Evolutionary conservation across 352 stramenopile genomes (phyloP).

Genomic region (Peronosclerospora sorghi): DNA sequence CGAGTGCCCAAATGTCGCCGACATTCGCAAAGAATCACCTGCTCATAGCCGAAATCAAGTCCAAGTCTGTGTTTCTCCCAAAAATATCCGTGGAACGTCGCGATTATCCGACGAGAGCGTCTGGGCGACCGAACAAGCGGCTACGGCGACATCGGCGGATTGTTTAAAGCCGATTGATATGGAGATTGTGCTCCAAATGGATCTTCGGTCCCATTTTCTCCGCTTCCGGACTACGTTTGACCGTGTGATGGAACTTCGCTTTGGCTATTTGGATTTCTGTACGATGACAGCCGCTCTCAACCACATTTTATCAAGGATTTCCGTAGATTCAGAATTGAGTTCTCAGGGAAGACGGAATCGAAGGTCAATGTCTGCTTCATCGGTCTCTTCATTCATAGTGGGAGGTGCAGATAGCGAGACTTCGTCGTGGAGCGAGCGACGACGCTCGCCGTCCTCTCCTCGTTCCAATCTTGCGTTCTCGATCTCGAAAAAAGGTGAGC

Average conservation of each 20-base stretch:
- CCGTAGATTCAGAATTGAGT: slow-evolving; percentile 1
- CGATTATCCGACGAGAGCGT: slow-evolving; percentile 65
- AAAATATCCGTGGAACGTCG: slow-evolving; percentile 69
- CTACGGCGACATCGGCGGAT: slow-evolving; percentile 41
- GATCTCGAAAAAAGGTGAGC: slow-evolving; percentile 14
- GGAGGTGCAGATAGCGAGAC: slow-evolving; percentile 22
- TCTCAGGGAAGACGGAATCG: slow-evolving; percentile 12
- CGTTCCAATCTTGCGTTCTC: slow-evolving; percentile 8
- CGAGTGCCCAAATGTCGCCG: slow-evolving; percentile 12
- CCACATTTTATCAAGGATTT: slow-evolving; percentile 36
- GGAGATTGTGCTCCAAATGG: slow-evolving; percentile 57
- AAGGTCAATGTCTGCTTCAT: slow-evolving; percentile 40
- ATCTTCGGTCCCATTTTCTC: slow-evolving; percentile 49
- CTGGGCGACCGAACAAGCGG: slow-evolving; percentile 33
- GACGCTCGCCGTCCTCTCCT: slow-evolving; percentile 15
- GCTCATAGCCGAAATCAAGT: slow-evolving; percentile 38
- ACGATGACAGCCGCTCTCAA: slow-evolving; percentile 52
- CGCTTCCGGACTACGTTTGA: slow-evolving; percentile 63
- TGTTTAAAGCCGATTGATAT: slow-evolving; percentile 72
- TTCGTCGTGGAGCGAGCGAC: slow-evolving; percentile 19
- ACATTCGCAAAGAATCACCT: slow-evolving; percentile 9
- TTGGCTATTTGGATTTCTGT: slow-evolving; percentile 77
- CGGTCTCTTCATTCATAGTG: slow-evolving; percentile 36
- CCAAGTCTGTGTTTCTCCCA: slow-evolving; percentile 43
- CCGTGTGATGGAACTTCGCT: slow-evolving; percentile 67